These are phyloP conservation scores for Penicillium turbatum DNA, from an alignment of 495 filamentous ascomycete species.

Conservation along the genomic window DNA sequence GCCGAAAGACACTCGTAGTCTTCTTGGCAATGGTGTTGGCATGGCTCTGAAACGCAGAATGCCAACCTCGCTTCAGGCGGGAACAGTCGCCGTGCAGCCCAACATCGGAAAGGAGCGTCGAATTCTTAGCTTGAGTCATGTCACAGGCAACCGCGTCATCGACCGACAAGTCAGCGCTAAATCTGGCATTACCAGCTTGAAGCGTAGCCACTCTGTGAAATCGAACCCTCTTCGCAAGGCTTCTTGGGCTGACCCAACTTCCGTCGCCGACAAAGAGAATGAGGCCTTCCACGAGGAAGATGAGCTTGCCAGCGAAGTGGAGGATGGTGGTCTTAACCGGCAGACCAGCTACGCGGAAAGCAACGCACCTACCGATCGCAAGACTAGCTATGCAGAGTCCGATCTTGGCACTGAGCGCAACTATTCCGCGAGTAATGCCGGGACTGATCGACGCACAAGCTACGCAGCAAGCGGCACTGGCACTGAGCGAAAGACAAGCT, in stretches of 20 bases:
- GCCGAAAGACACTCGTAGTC: conserved; percentile 35
- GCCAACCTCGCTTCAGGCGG: conserved; percentile 39
- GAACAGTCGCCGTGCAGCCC: conserved; percentile 46
- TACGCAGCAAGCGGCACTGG: conserved; percentile 41
- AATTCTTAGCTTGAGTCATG: conserved; percentile 84
- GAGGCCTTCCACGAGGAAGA: conserved; percentile 54
- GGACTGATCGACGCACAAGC: conserved; percentile 52
- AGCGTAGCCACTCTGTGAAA: conserved; percentile 69
- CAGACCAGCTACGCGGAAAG: conserved; percentile 44
- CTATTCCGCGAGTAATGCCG: conserved; percentile 44
- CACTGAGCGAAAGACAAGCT: conserved; percentile 51
- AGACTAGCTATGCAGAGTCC: conserved; percentile 4
- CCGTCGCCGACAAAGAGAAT: conserved; percentile 57
- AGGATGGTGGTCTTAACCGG: conserved; percentile 51
- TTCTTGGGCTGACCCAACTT: conserved; percentile 62
- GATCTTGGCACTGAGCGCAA: conserved; percentile 9
- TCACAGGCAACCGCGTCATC: conserved; percentile 67
- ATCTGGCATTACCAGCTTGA: conserved; percentile 48
- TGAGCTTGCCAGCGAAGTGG: conserved; percentile 39
- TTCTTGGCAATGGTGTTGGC: conserved; percentile 47
- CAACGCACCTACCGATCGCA: conserved; percentile 37
- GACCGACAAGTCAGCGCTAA: conserved; percentile 51
- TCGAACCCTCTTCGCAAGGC: conserved; percentile 64
- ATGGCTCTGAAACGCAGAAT: conserved; percentile 50
- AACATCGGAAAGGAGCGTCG: conserved; percentile 55